Evolutionary conservation across 2,329 filamentous ascomycete species (phyloP).

Genomic region (Grosmannia serpens): DNA sequence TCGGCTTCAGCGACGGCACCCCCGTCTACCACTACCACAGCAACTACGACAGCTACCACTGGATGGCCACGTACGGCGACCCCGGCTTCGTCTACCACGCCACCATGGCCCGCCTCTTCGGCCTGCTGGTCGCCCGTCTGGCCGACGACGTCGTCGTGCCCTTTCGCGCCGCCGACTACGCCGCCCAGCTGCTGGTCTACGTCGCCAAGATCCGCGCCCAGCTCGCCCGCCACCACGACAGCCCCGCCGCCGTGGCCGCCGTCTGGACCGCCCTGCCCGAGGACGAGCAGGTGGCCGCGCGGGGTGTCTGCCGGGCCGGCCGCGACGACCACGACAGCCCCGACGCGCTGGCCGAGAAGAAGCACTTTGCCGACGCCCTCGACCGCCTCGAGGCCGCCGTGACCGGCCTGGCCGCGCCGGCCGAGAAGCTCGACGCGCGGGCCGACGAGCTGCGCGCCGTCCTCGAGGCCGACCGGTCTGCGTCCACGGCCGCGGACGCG

Average conservation of each 20-base stretch:
- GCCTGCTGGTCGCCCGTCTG: conserved; percentile 48
- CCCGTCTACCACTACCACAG: conserved; percentile 74
- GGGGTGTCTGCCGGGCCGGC: background rate
- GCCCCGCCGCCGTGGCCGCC: background rate
- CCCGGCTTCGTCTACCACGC: conserved; percentile 53
- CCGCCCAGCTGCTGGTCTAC: conserved; percentile 40
- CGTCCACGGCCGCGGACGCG: background rate
- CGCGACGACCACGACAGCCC: background rate
- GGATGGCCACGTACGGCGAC: conserved; percentile 78
- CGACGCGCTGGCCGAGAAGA: background rate
- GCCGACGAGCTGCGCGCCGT: conserved; percentile 23
- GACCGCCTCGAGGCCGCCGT: conserved; percentile 22
- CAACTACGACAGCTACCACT: conserved; percentile 84
- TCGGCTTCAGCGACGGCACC: conserved; percentile 42
- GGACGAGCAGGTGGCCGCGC: conserved; percentile 19
- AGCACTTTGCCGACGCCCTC: conserved; percentile 10
- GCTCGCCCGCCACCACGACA: conserved; percentile 20
- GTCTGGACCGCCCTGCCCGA: conserved; percentile 12
- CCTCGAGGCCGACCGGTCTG: background rate
- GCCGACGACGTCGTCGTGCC: conserved; percentile 50
- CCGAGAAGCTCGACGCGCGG: conserved; percentile 32
- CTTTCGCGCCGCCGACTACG: conserved; percentile 55
- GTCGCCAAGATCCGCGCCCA: conserved; percentile 39
- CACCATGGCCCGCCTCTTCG: conserved; percentile 54
- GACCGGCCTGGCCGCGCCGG: conserved; percentile 22